Evolutionary conservation across 1,284 basidiomycete species (phyloP).

Genomic region (Tilletia setariae): DNA sequence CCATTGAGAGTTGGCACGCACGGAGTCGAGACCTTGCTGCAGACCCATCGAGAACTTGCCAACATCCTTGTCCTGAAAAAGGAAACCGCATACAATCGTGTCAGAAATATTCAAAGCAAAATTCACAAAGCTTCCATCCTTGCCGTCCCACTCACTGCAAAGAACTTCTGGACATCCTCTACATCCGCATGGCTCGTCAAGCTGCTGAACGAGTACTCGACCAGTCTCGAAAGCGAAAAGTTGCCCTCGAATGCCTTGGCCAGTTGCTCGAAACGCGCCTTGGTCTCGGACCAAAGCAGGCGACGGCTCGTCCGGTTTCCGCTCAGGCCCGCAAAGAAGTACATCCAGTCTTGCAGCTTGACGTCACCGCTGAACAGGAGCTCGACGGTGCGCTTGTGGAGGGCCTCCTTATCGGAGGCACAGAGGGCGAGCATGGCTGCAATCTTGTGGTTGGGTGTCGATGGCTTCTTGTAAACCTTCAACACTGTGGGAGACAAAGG

Average conservation of each 20-base stretch:
- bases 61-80: slow-evolving; percentile 44
- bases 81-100: not conserved
- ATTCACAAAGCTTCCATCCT: too few relatives aligned
- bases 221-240: slow-evolving; percentile 49
- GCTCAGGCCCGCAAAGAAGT: slow-evolving; percentile 51
- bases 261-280: slow-evolving; percentile 51
- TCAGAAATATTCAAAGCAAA: not conserved
- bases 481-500: slow-evolving; percentile 49
- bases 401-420: slow-evolving; percentile 35
- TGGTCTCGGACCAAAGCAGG: slow-evolving; percentile 52
- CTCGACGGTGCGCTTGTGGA: slow-evolving; percentile 53
- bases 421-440: slow-evolving; percentile 55
- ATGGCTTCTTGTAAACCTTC: slow-evolving; percentile 65
- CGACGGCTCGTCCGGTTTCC: slow-evolving; percentile 50
- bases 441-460: slow-evolving; percentile 58
- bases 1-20: slow-evolving; percentile 64
- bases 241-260: slow-evolving; percentile 64
- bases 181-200: slow-evolving; percentile 71
- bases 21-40: slow-evolving; percentile 67
- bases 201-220: slow-evolving; percentile 62
- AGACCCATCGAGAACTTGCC: slow-evolving; percentile 61
- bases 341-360: slow-evolving; percentile 54
- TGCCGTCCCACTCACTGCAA: slow-evolving; percentile 25
- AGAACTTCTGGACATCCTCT: slow-evolving; percentile 65
- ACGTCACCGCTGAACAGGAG: slow-evolving; percentile 49